Evolutionary conservation across 441 rosid species (phyloP), one percentile per base, ranked within the genome.

Genomic region (Eutrema salsugineum): DNA sequence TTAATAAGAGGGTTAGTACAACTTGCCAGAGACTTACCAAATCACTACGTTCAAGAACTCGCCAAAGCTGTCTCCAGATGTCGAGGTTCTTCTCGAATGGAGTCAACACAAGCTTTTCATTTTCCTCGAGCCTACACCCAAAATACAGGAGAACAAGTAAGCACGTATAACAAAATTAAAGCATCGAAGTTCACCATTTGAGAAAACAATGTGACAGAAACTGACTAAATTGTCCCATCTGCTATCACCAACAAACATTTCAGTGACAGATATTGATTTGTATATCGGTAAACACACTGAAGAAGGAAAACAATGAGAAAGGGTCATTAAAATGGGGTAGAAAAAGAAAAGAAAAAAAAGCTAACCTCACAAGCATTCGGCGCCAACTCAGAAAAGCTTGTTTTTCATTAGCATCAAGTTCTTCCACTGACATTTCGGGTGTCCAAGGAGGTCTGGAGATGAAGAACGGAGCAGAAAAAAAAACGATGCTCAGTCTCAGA

Each of bases 31-130:
- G 70, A 46, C 79, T 78, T 86, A 91, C 99, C 95, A 94, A 77
- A 85, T 92, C 97, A 88, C 96, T 90, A 39, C 97, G 98, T 68
- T 94, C 99, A 78, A 92, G 88, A 53, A 94, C 99, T 43, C 97
- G 93, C 97, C 99, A 94, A 76, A 94, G 97, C 75, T 91, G 99
- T 78, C 99, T 88, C 99, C 99, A 91, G 66, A 94, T 91, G 70
- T 94, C 99, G 5, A 94, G 88, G 76, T 94, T 94, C 84, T 94
- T 94, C 82, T 94, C 99, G 62, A 94, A 94, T 68, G 99, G 97
- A 58, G 97, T 94, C 66, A 94, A 82, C 49, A 91, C 93, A 84
- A 94, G 97, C 42, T 83, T 94, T 71, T 94, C 97, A 78, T 94
- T 94, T 81, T 94, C 97, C 87, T 94, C 97, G 8, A 91, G 95